A percentile compares a stretch with the other conserved stretches of the same genome.
Evolutionary conservation across 768 basidiomycete species (phyloP).

Genomic region (Saitozyma sp.): DNA sequence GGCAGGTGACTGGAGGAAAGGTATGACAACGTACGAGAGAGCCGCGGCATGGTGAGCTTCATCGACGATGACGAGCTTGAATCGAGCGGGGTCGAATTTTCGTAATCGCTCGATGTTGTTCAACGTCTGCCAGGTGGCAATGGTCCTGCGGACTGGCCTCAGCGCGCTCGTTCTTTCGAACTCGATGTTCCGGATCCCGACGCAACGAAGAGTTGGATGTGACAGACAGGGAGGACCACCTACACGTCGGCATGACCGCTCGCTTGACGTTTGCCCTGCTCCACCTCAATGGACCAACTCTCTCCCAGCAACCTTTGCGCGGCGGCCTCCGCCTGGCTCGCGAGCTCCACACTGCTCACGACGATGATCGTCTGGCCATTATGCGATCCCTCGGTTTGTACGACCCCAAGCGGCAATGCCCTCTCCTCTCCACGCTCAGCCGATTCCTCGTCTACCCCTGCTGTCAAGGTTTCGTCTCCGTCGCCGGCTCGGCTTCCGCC

Average conservation of each 20-base stretch:
- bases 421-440: background rate
- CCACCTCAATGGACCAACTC: slow-evolving; percentile 80
- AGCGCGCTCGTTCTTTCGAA: too few relatives aligned
- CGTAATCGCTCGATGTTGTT: slow-evolving; percentile 63
- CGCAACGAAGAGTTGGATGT: slow-evolving; percentile 18
- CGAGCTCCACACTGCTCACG: slow-evolving; percentile 80
- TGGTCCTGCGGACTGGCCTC: slow-evolving; percentile 32
- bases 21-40: slow-evolving; percentile 78
- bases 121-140: slow-evolving; percentile 62
- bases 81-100: slow-evolving; percentile 68
- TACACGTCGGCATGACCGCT: slow-evolving; percentile 83
- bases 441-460: too few relatives aligned
- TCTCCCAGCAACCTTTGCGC: slow-evolving; percentile 65
- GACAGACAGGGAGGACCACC: slow-evolving; percentile 39
- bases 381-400: slow-evolving; percentile 39
- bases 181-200: too few relatives aligned
- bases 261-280: slow-evolving; percentile 77
- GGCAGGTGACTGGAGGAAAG: slow-evolving; percentile 60
- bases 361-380: slow-evolving; percentile 67
- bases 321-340: slow-evolving; percentile 77
- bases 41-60: slow-evolving; percentile 96
- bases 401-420: background rate
- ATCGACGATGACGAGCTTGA: slow-evolving; percentile 81
- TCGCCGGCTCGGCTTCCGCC: background rate
- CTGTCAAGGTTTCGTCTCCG: too few relatives aligned